Evolutionary conservation across 305 asterid genomes (phyloP), one percentile per base, ranked within the genome.

Genomic region (Solanum hybrid): DNA sequence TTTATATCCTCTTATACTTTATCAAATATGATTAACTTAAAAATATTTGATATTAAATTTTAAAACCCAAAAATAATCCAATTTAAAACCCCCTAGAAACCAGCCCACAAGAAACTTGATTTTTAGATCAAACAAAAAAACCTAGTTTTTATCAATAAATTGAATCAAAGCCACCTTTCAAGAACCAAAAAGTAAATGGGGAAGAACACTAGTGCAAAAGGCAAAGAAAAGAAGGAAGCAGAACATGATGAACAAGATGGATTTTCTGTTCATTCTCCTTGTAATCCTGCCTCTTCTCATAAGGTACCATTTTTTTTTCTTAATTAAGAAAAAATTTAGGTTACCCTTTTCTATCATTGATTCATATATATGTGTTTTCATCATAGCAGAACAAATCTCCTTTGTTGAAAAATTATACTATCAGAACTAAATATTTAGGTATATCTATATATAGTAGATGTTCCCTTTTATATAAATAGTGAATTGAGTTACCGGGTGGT

Each of bases 211-310:
- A 88, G 89, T 7, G 36, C 73, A 69, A 88, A 72, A 22, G 86
- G 86, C 14, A 90, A 89, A 87, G 79, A 86, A 5, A 88, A 88
- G 38, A 71, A 87, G 24, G 77, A 31, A 87, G 94, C 78, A 1
- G 89, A 89, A 10, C 97, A 93, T 71, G 88, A 86, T 7, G 94
- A 96, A 91, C 99, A 95, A 89, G 99, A 97, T 88, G 99, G 97
- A 72, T 87, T 96, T 79, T 96, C 99, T n/a, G 99, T 97, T 26
- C 99, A 96, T 91, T 96, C 97, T 79, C 98, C 99, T 71, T 95
- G 98, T 95, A 97, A 95, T 90, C 94, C 94, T 90, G 92, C 94
- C 40, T 86, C 92, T 71, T 91, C 98, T 71, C 92, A 91, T 40
- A 92, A 94, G 96, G 99, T 95, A 36, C 2, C 71, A 42, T 27